Percentiles rank a stretch among this genome's conserved stretches.
Conservation (phyloP, 2,329 filamentous ascomycete species). For the Pyrenophora graminea region DNA sequence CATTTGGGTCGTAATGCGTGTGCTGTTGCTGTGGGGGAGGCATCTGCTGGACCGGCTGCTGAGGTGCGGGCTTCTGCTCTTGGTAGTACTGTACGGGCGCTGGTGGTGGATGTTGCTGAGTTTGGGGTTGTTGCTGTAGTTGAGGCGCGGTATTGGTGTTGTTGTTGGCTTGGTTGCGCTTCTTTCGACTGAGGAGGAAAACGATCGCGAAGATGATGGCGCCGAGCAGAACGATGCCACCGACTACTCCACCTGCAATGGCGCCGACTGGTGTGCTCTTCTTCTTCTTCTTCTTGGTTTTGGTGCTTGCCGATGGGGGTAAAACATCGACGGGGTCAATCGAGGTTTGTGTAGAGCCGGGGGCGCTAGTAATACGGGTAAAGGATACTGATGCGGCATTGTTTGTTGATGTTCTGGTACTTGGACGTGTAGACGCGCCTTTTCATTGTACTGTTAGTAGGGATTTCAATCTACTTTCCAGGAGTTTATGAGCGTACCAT, state of each 20-base stretch:
- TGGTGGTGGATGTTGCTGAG: conserved; percentile 1
- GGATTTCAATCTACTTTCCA: neutral
- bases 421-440: conserved; percentile 1
- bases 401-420: neutral
- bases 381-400: neutral
- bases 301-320: neutral
- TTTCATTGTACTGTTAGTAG: neutral
- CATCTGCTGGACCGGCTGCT: conserved; percentile 10
- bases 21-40: conserved; percentile 8
- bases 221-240: conserved; percentile 21
- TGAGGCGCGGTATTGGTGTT: neutral
- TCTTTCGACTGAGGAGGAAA: conserved; percentile 16
- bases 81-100: conserved; percentile 13
- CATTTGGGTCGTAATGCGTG: conserved; percentile 8
- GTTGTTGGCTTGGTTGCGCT: conserved; percentile 5
- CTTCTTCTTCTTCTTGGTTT: neutral
- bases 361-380: neutral
- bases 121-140: neutral
- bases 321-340: neutral
- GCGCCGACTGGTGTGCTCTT: conserved; percentile 17
- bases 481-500: neutral
- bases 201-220: conserved; percentile 17
- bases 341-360: neutral
- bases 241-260: conserved; percentile 26
- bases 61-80: conserved; percentile 6